Evolutionary conservation across 345 rosid genomes (phyloP), one percentile per base, ranked within the genome.

Genomic region (Anastatica hierochuntica): DNA sequence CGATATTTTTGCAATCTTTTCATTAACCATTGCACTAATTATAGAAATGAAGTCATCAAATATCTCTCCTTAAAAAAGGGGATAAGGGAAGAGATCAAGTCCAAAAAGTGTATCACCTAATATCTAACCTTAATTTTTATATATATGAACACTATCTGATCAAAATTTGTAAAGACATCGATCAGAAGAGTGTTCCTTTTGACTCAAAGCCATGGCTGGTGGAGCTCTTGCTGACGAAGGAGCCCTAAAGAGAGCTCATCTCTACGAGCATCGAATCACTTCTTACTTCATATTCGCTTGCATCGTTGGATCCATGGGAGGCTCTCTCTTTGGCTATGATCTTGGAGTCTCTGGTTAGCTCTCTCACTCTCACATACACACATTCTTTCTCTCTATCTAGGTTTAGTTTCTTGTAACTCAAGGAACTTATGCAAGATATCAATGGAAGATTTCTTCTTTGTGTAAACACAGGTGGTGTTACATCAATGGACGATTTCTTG

Each of bases 401-500:
- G 2, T 21, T 15, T 12, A 18, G 11, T 21, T 51, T 42, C 66
- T 34, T 63, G 55, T 16, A 24, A 8, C 5, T 14, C 36, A 39
- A 55, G 56, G 36, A 39, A 20, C 36, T 20, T 3, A 37, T 26
- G 55, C 17, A 37, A 44, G 26, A 45, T 0, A 10, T n/a, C n/a
- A n/a, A n/a, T n/a, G n/a, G n/a, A n/a, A n/a, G 15, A 10, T 23
- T 35, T 33, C 23, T 2, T 17, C 19, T 7, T 27, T 41, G 64
- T 51, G 5, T 18, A 21, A 63, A 29, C 35, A 14, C 71, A 90
- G 96, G 96, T 20, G 98, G 95, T 21, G 98, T 90, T 43, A 90
- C 96, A 63, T 87, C 89, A 53, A 90, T 90, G 98, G 96, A 87
- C 41, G 96, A 90, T 77, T 90, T 90, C 80, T 67, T 90, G 79